These are phyloP conservation scores for Corrigiola litoralis DNA, from an alignment of 179 eudicot genomes.

Conservation along the genomic window DNA sequence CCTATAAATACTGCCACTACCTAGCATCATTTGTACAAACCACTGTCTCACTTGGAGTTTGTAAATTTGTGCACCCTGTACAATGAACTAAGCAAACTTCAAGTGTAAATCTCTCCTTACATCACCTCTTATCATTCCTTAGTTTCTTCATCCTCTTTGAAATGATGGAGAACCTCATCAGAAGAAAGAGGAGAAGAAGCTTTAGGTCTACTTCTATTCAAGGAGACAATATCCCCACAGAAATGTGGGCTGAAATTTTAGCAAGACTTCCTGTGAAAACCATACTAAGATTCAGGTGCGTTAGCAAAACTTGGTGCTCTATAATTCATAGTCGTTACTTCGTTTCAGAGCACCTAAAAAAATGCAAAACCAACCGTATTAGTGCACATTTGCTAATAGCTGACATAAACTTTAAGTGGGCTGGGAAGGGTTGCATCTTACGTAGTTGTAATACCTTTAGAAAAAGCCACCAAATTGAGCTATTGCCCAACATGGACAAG, in stretches of 20 bases:
- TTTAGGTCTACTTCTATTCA: not conserved
- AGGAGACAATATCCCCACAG: not conserved
- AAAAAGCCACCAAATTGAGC: not conserved
- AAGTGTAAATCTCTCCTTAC: too few relatives aligned
- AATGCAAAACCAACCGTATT: not conserved
- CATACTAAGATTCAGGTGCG: constrained; percentile 2
- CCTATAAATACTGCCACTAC: too few relatives aligned
- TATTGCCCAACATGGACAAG: not conserved
- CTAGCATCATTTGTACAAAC: too few relatives aligned
- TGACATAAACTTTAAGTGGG: not conserved
- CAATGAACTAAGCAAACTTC: too few relatives aligned
- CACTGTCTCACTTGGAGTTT: too few relatives aligned
- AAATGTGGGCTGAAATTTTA: not conserved
- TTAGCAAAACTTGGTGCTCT: not conserved
- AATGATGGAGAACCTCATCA: too few relatives aligned
- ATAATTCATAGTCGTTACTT: not conserved
- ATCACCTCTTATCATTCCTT: too few relatives aligned
- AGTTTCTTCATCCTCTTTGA: too few relatives aligned
- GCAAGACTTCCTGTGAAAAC: not conserved
- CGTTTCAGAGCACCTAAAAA: not conserved
- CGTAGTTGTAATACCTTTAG: not conserved
- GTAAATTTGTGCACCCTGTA: too few relatives aligned
- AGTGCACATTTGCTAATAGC: not conserved
- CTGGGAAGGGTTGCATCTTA: not conserved
- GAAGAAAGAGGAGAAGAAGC: not conserved